Evolutionary conservation across 345 rosid genomes (phyloP).

Genomic region (Boechera stricta): DNA sequence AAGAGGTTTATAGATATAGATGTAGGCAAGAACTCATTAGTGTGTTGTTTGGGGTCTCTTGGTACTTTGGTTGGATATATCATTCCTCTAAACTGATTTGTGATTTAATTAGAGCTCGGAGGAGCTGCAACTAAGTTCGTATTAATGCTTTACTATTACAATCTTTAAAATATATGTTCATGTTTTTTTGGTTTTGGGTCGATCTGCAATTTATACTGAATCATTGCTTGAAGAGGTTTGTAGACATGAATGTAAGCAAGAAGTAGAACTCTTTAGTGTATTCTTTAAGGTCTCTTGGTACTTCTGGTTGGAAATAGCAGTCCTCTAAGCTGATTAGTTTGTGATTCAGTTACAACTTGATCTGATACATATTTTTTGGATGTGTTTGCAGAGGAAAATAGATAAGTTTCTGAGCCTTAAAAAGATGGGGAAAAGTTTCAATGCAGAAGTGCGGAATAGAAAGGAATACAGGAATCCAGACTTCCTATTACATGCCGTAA

Average conservation of each 20-base stretch:
- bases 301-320: constrained; percentile 2
- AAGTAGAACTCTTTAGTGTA: background rate
- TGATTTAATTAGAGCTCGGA: too few species aligned
- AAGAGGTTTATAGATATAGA: too few species aligned
- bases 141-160: background rate
- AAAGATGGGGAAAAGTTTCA: constrained; percentile 89
- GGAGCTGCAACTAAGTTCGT: background rate
- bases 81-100: too few species aligned
- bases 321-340: constrained; percentile 3
- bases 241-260: constrained; percentile 12
- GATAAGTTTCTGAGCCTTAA: constrained; percentile 81
- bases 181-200: background rate
- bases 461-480: constrained; percentile 97
- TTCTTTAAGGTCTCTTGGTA: constrained; percentile 3
- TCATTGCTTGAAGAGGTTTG: background rate
- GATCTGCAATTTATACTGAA: background rate
- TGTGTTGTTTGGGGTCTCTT: too few species aligned
- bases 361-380: constrained; percentile 4
- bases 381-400: constrained; percentile 68
- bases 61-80: too few species aligned
- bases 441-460: constrained; percentile 90
- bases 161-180: background rate
- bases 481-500: constrained; percentile 89
- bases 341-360: constrained; percentile 5
- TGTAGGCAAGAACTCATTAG: too few species aligned